Percentiles rank a stretch among this genome's conserved stretches.
These are phyloP conservation scores for Excoecaria cochinchinensis DNA, from an alignment of 345 rosid species.

Conservation along the genomic window DNA sequence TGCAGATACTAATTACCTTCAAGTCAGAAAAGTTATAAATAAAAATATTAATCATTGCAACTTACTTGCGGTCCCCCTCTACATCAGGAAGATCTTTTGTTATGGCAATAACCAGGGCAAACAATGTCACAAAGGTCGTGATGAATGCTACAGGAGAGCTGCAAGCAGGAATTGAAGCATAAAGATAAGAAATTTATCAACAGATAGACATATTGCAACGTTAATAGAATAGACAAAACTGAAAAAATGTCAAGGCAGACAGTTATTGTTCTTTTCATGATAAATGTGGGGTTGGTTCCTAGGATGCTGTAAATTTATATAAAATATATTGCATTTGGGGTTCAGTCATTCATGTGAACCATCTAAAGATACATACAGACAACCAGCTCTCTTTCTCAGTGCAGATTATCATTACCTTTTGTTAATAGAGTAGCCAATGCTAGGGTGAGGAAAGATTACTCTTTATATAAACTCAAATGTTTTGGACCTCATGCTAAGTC, in stretches of 20 bases:
- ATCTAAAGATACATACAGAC: not conserved
- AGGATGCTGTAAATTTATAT: not conserved
- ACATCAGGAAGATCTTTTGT: conserved; percentile 96
- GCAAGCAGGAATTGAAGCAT: conserved; percentile 29
- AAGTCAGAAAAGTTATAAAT: not conserved
- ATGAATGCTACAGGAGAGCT: conserved; percentile 97
- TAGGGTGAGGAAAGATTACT: conserved; percentile 6
- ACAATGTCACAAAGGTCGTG: conserved; percentile 82
- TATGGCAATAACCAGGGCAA: conserved; percentile 90
- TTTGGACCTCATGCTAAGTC: not conserved
- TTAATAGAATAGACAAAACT: not conserved
- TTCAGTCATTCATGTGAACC: not conserved
- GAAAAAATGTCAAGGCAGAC: not conserved
- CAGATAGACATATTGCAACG: not conserved
- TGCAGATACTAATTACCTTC: not conserved
- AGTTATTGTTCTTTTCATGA: not conserved
- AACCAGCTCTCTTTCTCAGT: not conserved
- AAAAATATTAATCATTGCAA: not conserved
- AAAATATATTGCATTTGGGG: not conserved
- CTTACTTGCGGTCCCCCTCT: conserved; percentile 98
- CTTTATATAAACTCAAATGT: not conserved
- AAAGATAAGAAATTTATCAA: conserved; percentile 20
- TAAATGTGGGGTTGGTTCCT: not conserved
- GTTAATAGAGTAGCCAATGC: not conserved
- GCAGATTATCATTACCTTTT: not conserved